Base-by-base conservation (phyloP, 2,329 filamentous ascomycete genomes). In the Aspergillus niger region DNA sequence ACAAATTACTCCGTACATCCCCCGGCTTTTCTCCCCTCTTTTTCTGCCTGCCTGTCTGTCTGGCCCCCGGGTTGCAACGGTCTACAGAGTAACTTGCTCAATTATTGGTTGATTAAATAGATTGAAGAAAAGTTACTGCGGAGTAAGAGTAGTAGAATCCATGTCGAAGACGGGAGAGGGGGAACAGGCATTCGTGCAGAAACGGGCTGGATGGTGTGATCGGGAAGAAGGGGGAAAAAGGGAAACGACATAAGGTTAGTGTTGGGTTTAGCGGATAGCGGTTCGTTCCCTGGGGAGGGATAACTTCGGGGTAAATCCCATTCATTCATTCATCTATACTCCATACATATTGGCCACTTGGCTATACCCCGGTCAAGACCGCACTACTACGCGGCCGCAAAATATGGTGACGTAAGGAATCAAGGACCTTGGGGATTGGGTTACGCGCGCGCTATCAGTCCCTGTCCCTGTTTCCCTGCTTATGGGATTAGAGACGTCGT, bases 241-340 rank as follows among this genome's bases (percentile, higher is more conserved):
- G 47, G 28, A 17, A 50, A 50, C 47, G 11, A 50, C 47, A 50
- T 50, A 50, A 50, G 47, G 47, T 50, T 50, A 50, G 47, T 28
- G 47, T 36, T 50, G 47, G 47, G 28, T 30, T 28, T 32, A 50
- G 26, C 47, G 44, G 44, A 10, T 20, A 17, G 17, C 3, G 39
- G 39, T 20, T 43, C n/a, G 39, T 20, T 50, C 47, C 47, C 47
- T 50, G 47, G 28, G 47, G 28, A 32, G 47, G 47, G 24, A 50
- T 32, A 50, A 50, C 47, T 50, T 50, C 47, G 47, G 47, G 47
- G 47, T 50, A 50, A 50, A 30, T 30, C 20, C 15, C 47, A 20
- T 20, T 20, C 20, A 20, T 20, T 20, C 20, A 20, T 20, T 20
- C 20, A 20, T 20, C 20, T 20, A 20, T 20, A 36, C 32, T 36